Percentiles rank a stretch among this genome's conserved stretches.
phyloP scores from a whole-genome alignment of 805 yeast genomes.

The Candida dajiaensis region DNA sequence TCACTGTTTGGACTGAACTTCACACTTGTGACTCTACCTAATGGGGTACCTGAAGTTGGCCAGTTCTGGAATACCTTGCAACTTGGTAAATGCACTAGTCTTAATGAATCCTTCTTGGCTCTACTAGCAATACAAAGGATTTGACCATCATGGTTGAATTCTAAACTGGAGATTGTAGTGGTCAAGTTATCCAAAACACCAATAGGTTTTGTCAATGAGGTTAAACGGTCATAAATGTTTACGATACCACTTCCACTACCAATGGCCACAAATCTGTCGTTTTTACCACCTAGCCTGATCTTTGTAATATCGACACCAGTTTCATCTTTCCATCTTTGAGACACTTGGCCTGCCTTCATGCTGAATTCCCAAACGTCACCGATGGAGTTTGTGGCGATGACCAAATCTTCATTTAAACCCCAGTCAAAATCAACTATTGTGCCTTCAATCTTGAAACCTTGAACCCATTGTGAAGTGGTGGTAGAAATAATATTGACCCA shows the following conservation, averaged over 20 bases:
- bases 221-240: slow-evolving; percentile 63
- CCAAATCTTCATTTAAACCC: slow-evolving; percentile 36
- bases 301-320: slow-evolving; percentile 82
- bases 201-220: slow-evolving; percentile 43
- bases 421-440: slow-evolving; percentile 76
- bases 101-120: slow-evolving; percentile 77
- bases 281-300: slow-evolving; percentile 63
- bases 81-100: slow-evolving; percentile 81
- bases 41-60: slow-evolving; percentile 96
- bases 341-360: slow-evolving; percentile 41
- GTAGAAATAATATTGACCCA: slow-evolving; percentile 84
- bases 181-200: slow-evolving; percentile 73
- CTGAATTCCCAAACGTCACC: slow-evolving; percentile 93
- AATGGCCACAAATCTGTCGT: slow-evolving; percentile 78
- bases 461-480: slow-evolving; percentile 76
- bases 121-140: slow-evolving; percentile 79
- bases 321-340: slow-evolving; percentile 76
- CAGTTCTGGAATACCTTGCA: slow-evolving; percentile 87
- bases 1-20: slow-evolving; percentile 77
- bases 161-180: slow-evolving; percentile 68
- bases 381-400: slow-evolving; percentile 60
- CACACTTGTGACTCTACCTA: slow-evolving; percentile 85
- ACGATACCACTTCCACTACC: slow-evolving; percentile 90
- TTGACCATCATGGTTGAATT: slow-evolving; percentile 86
- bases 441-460: slow-evolving; percentile 88